Evolutionary conservation across 805 yeast species (phyloP).

Genomic region (Metschnikowia borealis): DNA sequence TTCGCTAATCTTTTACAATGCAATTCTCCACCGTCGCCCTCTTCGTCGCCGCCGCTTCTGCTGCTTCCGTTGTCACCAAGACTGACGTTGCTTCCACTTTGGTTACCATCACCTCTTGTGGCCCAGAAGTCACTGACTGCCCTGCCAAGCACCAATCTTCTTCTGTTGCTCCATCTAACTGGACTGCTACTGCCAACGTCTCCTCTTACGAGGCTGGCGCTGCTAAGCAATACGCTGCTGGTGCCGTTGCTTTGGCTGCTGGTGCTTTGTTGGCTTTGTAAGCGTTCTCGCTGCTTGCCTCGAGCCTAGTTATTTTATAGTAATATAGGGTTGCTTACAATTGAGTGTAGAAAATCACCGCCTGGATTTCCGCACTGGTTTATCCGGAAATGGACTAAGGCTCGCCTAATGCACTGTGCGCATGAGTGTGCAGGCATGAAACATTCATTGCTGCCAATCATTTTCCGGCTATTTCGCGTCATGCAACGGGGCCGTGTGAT

Average conservation of each 20-base stretch:
- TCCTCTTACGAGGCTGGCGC: slow-evolving; percentile 33
- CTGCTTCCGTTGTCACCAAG: slow-evolving; percentile 31
- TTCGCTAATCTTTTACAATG: slow-evolving; percentile 29
- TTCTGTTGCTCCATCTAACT: slow-evolving; percentile 15
- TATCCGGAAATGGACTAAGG: too few species aligned
- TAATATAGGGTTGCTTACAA: not conserved
- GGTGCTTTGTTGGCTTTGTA: slow-evolving; percentile 45
- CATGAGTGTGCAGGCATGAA: too few species aligned
- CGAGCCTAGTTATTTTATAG: slow-evolving; percentile 2
- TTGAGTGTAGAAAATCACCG: not conserved
- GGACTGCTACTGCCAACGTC: slow-evolving; percentile 27
- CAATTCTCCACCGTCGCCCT: slow-evolving; percentile 43
- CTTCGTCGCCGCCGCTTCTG: slow-evolving; percentile 31
- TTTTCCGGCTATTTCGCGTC: too few species aligned
- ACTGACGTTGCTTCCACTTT: slow-evolving; percentile 27
- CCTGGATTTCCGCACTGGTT: too few species aligned
- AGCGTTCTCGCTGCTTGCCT: slow-evolving; percentile 5
- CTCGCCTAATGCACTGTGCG: too few species aligned
- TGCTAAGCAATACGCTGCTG: slow-evolving; percentile 35
- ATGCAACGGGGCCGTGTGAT: too few species aligned
- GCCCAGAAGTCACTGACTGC: slow-evolving; percentile 44
- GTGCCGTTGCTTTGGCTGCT: slow-evolving; percentile 45
- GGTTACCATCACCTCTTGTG: slow-evolving; percentile 48
- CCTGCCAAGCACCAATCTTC: slow-evolving; percentile 28
- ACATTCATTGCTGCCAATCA: too few species aligned